A percentile compares a stretch with the other conserved stretches of the same genome.
Evolutionary conservation across 2,329 filamentous ascomycete species (phyloP).

Genomic region (Grosmannia serpens): DNA sequence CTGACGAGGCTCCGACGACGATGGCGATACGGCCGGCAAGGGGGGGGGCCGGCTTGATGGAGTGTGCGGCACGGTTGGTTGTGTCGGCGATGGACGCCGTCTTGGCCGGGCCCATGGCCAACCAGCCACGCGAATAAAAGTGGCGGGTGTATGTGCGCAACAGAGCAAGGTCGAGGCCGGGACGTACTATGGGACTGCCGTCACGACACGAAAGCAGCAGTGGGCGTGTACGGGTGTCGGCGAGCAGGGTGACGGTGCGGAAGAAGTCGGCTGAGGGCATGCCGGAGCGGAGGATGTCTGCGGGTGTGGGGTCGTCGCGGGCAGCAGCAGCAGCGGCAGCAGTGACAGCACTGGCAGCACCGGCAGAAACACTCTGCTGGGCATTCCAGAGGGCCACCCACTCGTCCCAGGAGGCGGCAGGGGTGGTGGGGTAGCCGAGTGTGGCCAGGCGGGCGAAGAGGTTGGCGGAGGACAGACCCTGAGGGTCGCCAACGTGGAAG

Average conservation of each 20-base stretch:
- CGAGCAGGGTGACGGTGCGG: slow-evolving; percentile 59
- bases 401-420: slow-evolving; percentile 51
- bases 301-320: slow-evolving; percentile 62
- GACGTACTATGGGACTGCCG: slow-evolving; percentile 37
- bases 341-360: too few relatives aligned
- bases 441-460: slow-evolving; percentile 54
- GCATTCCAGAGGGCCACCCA: slow-evolving; percentile 64
- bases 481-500: slow-evolving; percentile 65
- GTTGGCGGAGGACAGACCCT: slow-evolving; percentile 52
- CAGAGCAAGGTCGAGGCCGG: slow-evolving; percentile 57
- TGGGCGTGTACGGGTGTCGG: slow-evolving; percentile 56
- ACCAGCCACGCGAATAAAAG: slow-evolving; percentile 71
- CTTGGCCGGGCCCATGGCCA: slow-evolving; percentile 27
- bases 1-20: slow-evolving; percentile 69
- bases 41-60: slow-evolving; percentile 39
- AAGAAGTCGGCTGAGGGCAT: slow-evolving; percentile 69
- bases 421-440: slow-evolving; percentile 60
- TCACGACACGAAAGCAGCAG: slow-evolving; percentile 32
- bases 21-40: slow-evolving; percentile 60
- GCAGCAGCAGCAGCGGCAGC: neutral
- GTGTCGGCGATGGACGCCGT: neutral
- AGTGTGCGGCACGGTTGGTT: neutral
- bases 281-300: slow-evolving; percentile 67
- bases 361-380: slow-evolving; percentile 27
- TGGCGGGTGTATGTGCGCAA: slow-evolving; percentile 69